These are phyloP conservation scores for Eucalyptus microcorys DNA, from an alignment of 345 rosid species.

Conservation along the genomic window DNA sequence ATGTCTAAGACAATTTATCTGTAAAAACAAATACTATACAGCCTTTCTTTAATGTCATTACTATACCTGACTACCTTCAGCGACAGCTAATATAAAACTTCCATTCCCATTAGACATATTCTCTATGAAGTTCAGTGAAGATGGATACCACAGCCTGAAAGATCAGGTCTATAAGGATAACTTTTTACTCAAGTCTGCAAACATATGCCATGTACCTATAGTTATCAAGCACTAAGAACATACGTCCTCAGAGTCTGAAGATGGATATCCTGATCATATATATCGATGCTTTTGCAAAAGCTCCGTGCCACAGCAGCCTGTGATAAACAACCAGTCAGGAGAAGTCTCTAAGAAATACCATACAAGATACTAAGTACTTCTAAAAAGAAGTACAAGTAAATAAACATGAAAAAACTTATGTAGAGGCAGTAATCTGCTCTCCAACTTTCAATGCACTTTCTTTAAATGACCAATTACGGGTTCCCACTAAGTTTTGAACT, in stretches of 20 bases:
- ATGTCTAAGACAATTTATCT: neutral
- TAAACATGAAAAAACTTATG: neutral
- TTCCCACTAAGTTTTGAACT: neutral
- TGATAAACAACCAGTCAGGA: neutral
- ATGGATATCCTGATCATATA: conserved; percentile 72
- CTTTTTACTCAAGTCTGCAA: neutral
- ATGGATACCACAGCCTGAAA: conserved; percentile 61
- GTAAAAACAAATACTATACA: neutral
- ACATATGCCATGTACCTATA: neutral
- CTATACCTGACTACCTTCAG: conserved; percentile 61
- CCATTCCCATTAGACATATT: conserved; percentile 29
- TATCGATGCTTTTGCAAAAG: conserved; percentile 46
- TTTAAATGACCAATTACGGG: neutral
- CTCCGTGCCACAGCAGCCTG: conserved; percentile 63
- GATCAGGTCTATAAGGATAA: neutral
- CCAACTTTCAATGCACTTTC: neutral
- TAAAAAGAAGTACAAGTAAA: neutral
- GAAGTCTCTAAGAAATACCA: neutral
- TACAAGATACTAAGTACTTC: neutral
- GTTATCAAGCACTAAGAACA: neutral
- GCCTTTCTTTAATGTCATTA: neutral
- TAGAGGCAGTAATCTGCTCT: neutral
- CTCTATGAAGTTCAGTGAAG: conserved; percentile 35
- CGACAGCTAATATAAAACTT: conserved; percentile 30
- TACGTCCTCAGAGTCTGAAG: conserved; percentile 43